Percentiles rank a stretch among this genome's conserved stretches.
Conservation (phyloP, 1,139 yeast species). For the Suhomyces taliae region DNA sequence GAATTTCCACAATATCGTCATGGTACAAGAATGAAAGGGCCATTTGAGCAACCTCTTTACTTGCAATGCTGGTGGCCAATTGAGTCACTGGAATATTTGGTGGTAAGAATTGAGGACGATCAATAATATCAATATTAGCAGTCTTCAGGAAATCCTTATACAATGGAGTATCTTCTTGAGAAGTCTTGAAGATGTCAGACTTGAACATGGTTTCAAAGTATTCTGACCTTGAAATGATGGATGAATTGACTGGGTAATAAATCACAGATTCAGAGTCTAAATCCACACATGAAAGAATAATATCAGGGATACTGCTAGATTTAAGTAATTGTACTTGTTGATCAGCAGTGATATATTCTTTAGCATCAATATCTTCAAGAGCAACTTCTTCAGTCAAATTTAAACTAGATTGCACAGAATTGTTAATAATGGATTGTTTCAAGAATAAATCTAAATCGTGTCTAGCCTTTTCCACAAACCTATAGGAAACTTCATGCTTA, state of each 20-base stretch:
- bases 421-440: constrained; percentile 33
- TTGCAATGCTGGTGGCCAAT: constrained; percentile 27
- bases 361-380: constrained; percentile 33
- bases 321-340: constrained; percentile 21
- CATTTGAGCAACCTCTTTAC: constrained; percentile 48
- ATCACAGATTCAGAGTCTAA: constrained; percentile 24
- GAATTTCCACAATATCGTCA: constrained; percentile 54
- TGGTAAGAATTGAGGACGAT: constrained; percentile 22
- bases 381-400: constrained; percentile 24
- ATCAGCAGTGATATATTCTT: constrained; percentile 16
- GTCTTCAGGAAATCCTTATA: constrained; percentile 9
- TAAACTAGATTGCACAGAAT: constrained; percentile 12
- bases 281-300: constrained; percentile 43
- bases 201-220: constrained; percentile 67
- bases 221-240: constrained; percentile 60
- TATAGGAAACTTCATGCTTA: constrained; percentile 45
- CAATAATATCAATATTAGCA: constrained; percentile 17
- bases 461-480: constrained; percentile 50
- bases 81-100: constrained; percentile 32
- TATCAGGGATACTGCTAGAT: constrained; percentile 45
- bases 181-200: constrained; percentile 37
- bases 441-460: constrained; percentile 44
- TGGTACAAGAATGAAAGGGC: constrained; percentile 59
- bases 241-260: constrained; percentile 63
- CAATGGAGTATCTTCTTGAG: constrained; percentile 21